Evolutionary conservation across 495 filamentous ascomycete genomes (phyloP), one percentile per base, ranked within the genome.

Genomic region (Cudoniella acicularis): DNA sequence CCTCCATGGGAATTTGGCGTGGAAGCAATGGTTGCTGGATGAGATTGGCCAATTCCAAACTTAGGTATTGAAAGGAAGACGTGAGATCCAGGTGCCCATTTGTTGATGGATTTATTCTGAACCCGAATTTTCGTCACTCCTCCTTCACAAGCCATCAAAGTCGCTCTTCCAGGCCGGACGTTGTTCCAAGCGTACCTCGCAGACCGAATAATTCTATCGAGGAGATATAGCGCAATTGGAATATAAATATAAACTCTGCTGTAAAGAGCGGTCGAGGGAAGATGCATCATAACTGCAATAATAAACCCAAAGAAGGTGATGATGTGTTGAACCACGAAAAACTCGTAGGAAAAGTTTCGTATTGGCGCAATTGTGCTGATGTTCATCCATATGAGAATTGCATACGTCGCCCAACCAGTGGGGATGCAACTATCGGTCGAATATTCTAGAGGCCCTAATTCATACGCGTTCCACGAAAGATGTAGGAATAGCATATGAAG

Each of bases 321-420:
- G 23, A 96, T 72, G 65, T 96, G 91, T 64, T 94, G 90, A 1
- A 90, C 56, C n/a, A 96, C 87, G 63, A 95, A 96, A 41, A 95
- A 67, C 69, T 96, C 91, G 62, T 96, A 94, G 24, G 78, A 78
- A 66, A 83, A 75, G 2, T 82, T 76, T 17, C 91, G 81, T 30
- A 95, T 74, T 0, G 90, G 90, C 1, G 83, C 82, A n/a, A 87
- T 75, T 4, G 87, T 86, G 27, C 83, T 82, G 16, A 95, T 64
- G 18, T 85, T 75, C 46, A 90, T 87, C 81, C 88, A 95, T 0
- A 87, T 72, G 45, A 95, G 67, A 11, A 95, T 73, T 17, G 73
- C 80, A 86, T 87, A 94, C 11, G 89, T 87, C 0, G 80, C 86
- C 42, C 93, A 70, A 0, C 91, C 91, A 17, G 83, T 82, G 60